These are phyloP conservation scores for Hypoxylon sp. DNA, from an alignment of 2,329 filamentous ascomycete genomes.

Conservation along the genomic window DNA sequence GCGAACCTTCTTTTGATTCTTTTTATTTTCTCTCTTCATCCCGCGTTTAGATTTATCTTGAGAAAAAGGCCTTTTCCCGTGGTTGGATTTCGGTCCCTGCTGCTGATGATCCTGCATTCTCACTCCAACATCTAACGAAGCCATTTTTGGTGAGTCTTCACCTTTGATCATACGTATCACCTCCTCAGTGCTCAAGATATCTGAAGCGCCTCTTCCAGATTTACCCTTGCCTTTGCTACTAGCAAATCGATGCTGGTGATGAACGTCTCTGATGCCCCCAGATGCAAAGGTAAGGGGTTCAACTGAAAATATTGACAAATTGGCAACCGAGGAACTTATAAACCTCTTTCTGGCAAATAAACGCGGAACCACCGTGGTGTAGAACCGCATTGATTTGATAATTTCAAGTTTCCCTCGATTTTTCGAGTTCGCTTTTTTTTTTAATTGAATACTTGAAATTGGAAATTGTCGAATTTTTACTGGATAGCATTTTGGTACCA, in stretches of 20 bases:
- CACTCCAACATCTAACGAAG: constrained; percentile 9
- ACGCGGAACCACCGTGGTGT: constrained; percentile 16
- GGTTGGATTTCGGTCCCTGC: constrained; percentile 14
- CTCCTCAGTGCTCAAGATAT: constrained; percentile 3
- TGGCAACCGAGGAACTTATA: not conserved
- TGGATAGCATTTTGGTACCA: constrained; percentile 16
- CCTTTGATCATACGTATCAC: constrained; percentile 17
- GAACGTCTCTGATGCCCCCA: constrained; percentile 2
- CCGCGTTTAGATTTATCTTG: constrained; percentile 36
- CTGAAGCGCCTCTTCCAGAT: not conserved
- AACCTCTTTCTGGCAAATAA: constrained; percentile 14
- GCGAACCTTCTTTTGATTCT: constrained; percentile 65
- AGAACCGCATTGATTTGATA: constrained; percentile 33
- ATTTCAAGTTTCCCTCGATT: not conserved
- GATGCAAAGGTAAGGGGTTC: constrained; percentile 1
- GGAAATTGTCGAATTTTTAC: constrained; percentile 34
- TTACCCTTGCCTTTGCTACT: not conserved
- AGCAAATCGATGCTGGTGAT: not conserved
- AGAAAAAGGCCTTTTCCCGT: constrained; percentile 44
- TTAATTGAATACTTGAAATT: constrained; percentile 19
- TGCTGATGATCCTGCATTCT: constrained; percentile 21
- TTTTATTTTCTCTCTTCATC: constrained; percentile 45
- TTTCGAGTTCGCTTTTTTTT: not conserved
- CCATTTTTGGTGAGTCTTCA: not conserved
- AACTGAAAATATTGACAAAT: constrained; percentile 3